Base-by-base conservation (phyloP, 805 yeast genomes). In the Candida railenensis region DNA sequence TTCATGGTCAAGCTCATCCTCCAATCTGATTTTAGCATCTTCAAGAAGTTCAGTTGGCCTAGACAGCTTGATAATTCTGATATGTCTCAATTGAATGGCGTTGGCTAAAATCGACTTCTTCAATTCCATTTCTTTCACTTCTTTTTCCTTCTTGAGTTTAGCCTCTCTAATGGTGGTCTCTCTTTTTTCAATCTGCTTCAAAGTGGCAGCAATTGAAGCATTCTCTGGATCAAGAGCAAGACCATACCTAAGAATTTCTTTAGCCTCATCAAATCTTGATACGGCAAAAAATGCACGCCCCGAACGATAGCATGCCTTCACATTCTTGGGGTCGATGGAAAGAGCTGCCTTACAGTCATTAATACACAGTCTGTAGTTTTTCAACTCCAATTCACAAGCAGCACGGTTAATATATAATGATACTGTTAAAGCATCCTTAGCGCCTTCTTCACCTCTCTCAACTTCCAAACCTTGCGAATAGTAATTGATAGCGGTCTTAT, bases 291-390 rank as follows among this genome's bases (percentile, higher is more conserved):
- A 87, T 0, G 98, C 96, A 59, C 78, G 85, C 0, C 89, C 92
- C 42, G 95, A 82, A 54, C 98, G 75, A 65, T 73, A 94, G 58
- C 87, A 80, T 0, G 98, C 97, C 67, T 94, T 94, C 41, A 85
- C 71, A 58, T 85, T 89, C 49, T 71, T 74, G 2, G 88, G 86
- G 55, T 89, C 89, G 2, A 78, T 56, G 42, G 69, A 61, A 51
- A 94, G 67, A 4, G 89, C 89, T 42, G 74, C 76, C 53, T 83
- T 83, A 62, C 96, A 88, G 63, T 92, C 97, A 52, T 85, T 87
- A 52, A 94, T 84, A 59, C 96, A 88, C 45, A 81, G 73, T 67
- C 98, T 79, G 65, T 83, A 92, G 66, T 94, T 94, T 56, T 83
- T 78, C 54, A 94, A 69, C 59, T 87, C 96, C 52, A 94, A 71